phyloP scores from a whole-genome alignment of 306 rosid species.

The Lablab purpureus region DNA sequence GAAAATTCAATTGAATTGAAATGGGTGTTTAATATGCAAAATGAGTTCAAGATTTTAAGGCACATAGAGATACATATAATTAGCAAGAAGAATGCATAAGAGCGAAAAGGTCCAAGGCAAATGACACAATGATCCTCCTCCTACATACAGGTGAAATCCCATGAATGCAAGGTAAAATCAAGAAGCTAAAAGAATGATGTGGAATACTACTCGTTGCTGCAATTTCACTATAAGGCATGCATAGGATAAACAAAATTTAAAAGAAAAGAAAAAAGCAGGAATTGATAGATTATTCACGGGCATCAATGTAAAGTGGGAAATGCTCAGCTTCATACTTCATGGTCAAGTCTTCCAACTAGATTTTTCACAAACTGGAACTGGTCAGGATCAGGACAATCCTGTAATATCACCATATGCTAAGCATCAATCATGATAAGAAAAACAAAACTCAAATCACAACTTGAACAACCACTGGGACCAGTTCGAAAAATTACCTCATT shows the following conservation, averaged over 20 bases:
- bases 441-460: neutral
- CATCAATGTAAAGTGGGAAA: conserved; percentile 42
- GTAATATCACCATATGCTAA: conserved; percentile 49
- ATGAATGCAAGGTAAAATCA: neutral
- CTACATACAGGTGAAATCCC: conserved; percentile 1
- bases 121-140: conserved; percentile 9
- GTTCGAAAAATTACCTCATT: conserved; percentile 56
- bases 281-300: conserved; percentile 27
- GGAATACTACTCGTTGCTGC: neutral
- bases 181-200: neutral
- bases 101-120: conserved; percentile 29
- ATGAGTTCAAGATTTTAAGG: neutral
- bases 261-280: neutral
- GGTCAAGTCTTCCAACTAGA: conserved; percentile 78
- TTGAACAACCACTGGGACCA: neutral
- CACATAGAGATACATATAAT: neutral
- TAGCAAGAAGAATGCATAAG: conserved; percentile 14
- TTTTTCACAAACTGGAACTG: conserved; percentile 68
- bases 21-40: neutral
- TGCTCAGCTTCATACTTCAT: conserved; percentile 71
- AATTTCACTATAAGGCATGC: conserved; percentile 30
- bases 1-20: neutral
- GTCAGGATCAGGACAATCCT: conserved; percentile 85
- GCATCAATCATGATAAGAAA: neutral
- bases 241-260: conserved; percentile 32